Base-by-base conservation (phyloP, 1,284 basidiomycete species). In the Trichosporon asahii region DNA sequence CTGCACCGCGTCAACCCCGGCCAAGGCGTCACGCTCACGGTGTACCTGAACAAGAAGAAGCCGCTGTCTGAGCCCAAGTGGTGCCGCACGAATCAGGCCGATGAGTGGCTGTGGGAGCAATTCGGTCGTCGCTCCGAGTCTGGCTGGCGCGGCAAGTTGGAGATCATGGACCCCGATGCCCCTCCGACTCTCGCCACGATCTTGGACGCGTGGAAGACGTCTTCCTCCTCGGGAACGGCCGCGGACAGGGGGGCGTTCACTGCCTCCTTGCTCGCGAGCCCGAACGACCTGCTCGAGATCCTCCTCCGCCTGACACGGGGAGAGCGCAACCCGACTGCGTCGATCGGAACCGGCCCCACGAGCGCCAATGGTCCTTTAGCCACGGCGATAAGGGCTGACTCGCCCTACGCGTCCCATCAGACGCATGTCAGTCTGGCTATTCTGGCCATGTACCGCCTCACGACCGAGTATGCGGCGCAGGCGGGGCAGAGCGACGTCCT, bases 51-150 rank as follows among this genome's bases (percentile, higher is more conserved):
- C 82, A 91, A 89, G 69, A 89, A 89, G 53, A 89, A 91, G 70
- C 95, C 95, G 0, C 84, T 98, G 33, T 94, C 93, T 9, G 95
- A 98, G 82, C 93, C 95, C 2, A 91, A 93, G 80, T 99, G 96
- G 96, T 92, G 95, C 61, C 93, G 93, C 81, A 92, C 91, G 3
- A 95, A 95, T 60, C 93, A 95, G 79, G 88, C 96, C 21, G 91
- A 95, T 75, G 93, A 95, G 64, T 97, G 94, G 93, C 85, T 98
- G 71, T 89, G 89, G 77, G 92, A 90, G 66, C 79, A 92, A 93
- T 87, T 93, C 91, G 82, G 92, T 89, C 66, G 67, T 55, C 69
- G 70, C 27, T 67, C 90, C 71, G 88, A 90, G 76, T 76, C 67
- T 68, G 91, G 92, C 5, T 99, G 96, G 96, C 90, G 91, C 80